phyloP scores from a whole-genome alignment of 1,139 yeast species.

The Taphrina sp. region DNA sequence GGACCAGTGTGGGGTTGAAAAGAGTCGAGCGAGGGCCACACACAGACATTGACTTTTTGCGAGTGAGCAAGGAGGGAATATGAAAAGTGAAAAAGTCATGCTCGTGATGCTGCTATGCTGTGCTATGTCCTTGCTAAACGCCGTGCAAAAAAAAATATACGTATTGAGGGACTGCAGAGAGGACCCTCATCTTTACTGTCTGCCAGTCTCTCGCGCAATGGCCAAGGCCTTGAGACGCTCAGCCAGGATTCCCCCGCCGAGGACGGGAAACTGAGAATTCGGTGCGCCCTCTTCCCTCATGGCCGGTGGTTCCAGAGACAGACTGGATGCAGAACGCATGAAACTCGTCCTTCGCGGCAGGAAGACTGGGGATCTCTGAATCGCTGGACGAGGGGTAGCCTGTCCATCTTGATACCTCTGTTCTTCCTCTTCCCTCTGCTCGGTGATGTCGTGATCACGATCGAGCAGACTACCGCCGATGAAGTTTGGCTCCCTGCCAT shows the following conservation, averaged over 20 bases:
- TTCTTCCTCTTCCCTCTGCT: neutral
- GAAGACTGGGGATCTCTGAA: conserved; percentile 1
- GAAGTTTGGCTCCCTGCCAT: conserved; percentile 20
- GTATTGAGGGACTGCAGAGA: no score
- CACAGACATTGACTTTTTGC: no score
- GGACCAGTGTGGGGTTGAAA: no score
- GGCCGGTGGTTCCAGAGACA: neutral
- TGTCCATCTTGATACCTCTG: conserved; percentile 5
- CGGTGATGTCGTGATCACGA: conserved; percentile 11
- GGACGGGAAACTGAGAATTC: neutral
- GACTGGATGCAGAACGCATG: conserved; percentile 1
- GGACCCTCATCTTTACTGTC: no score
- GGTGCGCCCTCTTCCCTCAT: neutral
- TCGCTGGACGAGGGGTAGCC: neutral
- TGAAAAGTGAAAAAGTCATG: no score
- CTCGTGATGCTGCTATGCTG: no score
- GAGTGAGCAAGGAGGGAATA: no score
- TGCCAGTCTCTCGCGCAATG: conserved; percentile 7
- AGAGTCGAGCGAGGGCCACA: no score
- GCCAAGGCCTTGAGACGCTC: conserved; percentile 17
- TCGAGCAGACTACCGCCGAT: conserved; percentile 29
- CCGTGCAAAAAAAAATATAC: no score
- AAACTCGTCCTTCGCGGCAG: conserved; percentile 8
- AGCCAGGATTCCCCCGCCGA: conserved; percentile 8
- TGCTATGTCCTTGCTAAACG: no score